Evolutionary conservation across 164 flowering plant genomes (phyloP).

Genomic region (Berberis thunbergii): DNA sequence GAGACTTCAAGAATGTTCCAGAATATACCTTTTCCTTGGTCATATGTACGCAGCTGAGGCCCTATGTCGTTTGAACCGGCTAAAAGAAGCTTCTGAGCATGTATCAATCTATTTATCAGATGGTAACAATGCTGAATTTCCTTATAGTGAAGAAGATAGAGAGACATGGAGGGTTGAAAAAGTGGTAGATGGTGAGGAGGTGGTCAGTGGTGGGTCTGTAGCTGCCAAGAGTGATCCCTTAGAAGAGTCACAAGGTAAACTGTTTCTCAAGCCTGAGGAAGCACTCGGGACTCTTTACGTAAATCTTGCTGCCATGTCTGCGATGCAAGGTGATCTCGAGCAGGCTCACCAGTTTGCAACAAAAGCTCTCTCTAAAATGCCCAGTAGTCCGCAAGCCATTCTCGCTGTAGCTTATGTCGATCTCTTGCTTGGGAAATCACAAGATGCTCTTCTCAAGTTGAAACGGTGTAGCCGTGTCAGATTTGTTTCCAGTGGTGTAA

Average conservation of each 20-base stretch:
- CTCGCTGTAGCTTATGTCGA: conserved; percentile 63
- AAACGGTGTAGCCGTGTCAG: conserved; percentile 49
- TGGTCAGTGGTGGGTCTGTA: conserved; percentile 23
- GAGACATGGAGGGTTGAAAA: conserved; percentile 49
- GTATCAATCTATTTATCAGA: conserved; percentile 44
- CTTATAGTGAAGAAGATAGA: conserved; percentile 60
- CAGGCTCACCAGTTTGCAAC: conserved; percentile 45
- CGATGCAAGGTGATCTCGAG: conserved; percentile 64
- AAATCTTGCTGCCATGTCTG: conserved; percentile 54
- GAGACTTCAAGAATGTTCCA: conserved; percentile 59
- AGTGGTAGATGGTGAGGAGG: conserved; percentile 45
- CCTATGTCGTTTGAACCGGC: conserved; percentile 61
- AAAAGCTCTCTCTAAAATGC: conserved; percentile 41
- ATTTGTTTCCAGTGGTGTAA: conserved; percentile 35
- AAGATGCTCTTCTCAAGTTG: conserved; percentile 67
- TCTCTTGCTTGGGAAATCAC: conserved; percentile 50
- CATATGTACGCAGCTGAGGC: conserved; percentile 89
- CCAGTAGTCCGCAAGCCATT: conserved; percentile 48
- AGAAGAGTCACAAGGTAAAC: conserved; percentile 25
- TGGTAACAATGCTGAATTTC: conserved; percentile 39
- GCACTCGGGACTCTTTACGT: conserved; percentile 65
- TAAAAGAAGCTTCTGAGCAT: conserved; percentile 76
- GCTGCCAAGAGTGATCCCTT: conserved; percentile 18
- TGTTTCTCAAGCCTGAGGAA: conserved; percentile 60
- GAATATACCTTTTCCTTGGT: conserved; percentile 50